A percentile compares a stretch with the other conserved stretches of the same genome.
phyloP scores from a whole-genome alignment of 2,329 filamentous ascomycete genomes.

The Aaosphaeria pasadenensis region DNA sequence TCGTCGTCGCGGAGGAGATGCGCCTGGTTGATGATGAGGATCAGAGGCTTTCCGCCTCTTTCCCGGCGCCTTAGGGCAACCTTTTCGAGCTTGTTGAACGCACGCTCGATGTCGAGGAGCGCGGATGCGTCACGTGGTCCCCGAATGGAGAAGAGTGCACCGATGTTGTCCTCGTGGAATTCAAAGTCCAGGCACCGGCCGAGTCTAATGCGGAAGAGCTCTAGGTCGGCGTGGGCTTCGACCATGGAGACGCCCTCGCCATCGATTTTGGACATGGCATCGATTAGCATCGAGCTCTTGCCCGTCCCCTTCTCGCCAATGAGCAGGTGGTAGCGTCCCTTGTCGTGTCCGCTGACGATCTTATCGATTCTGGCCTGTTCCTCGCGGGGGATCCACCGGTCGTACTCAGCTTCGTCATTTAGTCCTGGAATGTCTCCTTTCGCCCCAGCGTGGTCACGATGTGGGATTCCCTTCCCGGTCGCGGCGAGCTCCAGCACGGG shows the following conservation, averaged over 20 bases:
- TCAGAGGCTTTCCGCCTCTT: slow-evolving; percentile 63
- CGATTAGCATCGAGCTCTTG: slow-evolving; percentile 94
- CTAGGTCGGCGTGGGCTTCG: slow-evolving; percentile 89
- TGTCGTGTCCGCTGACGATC: slow-evolving; percentile 72
- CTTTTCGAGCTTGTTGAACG: slow-evolving; percentile 97
- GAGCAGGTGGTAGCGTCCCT: slow-evolving; percentile 85
- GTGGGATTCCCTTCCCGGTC: slow-evolving; percentile 30
- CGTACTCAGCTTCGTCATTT: slow-evolving; percentile 50
- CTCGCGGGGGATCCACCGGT: slow-evolving; percentile 78
- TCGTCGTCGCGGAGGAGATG: slow-evolving; percentile 90
- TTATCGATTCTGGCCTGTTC: slow-evolving; percentile 79
- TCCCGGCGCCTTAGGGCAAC: slow-evolving; percentile 73
- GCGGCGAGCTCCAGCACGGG: slow-evolving; percentile 71
- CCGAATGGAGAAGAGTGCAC: slow-evolving; percentile 89
- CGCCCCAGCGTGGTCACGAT: slow-evolving; percentile 14
- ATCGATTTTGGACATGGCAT: slow-evolving; percentile 90
- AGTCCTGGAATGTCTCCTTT: slow-evolving; percentile 9
- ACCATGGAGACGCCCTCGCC: slow-evolving; percentile 92
- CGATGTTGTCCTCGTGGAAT: slow-evolving; percentile 97
- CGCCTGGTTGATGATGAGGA: slow-evolving; percentile 93
- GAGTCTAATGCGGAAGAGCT: slow-evolving; percentile 89
- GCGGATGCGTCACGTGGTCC: slow-evolving; percentile 90
- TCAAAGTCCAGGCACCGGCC: slow-evolving; percentile 96
- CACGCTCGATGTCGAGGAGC: slow-evolving; percentile 89
- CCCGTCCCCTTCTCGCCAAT: slow-evolving; percentile 95